Evolutionary conservation across 495 filamentous ascomycete genomes (phyloP).

Genomic region (Penicillium dipodomyicola): DNA sequence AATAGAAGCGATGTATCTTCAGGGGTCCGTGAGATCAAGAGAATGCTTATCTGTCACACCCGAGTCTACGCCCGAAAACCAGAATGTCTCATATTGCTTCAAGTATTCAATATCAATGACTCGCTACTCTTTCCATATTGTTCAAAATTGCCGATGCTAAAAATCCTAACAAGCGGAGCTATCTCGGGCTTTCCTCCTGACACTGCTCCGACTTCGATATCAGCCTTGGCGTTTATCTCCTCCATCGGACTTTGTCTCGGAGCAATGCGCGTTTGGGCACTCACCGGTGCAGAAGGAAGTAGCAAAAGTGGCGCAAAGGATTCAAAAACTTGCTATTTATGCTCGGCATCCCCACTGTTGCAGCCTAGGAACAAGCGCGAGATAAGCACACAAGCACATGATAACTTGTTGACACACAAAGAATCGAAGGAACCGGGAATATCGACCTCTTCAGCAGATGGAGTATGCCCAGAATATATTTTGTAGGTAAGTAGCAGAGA

Average conservation of each 20-base stretch:
- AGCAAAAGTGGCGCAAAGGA: background rate
- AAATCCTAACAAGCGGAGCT: background rate
- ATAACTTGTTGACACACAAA: background rate
- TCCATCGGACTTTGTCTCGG: background rate
- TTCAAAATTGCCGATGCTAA: background rate
- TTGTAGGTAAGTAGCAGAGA: background rate
- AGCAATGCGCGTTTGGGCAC: background rate
- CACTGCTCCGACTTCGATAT: background rate
- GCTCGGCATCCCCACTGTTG: background rate
- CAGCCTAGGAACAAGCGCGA: background rate
- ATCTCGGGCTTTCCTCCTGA: background rate
- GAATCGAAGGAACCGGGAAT: background rate
- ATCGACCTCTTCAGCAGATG: background rate
- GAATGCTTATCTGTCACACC: background rate
- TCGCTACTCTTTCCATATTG: background rate
- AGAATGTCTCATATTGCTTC: background rate
- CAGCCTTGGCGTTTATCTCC: background rate
- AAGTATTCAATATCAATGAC: background rate
- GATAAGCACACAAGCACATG: background rate
- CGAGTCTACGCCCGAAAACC: background rate
- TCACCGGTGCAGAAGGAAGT: background rate
- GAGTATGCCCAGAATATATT: background rate
- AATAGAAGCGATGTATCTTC: background rate
- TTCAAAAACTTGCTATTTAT: no score
- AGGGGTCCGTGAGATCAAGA: background rate